Evolutionary conservation across 2,329 filamentous ascomycete species (phyloP).

Genomic region (Talaromyces albobiverticillius): DNA sequence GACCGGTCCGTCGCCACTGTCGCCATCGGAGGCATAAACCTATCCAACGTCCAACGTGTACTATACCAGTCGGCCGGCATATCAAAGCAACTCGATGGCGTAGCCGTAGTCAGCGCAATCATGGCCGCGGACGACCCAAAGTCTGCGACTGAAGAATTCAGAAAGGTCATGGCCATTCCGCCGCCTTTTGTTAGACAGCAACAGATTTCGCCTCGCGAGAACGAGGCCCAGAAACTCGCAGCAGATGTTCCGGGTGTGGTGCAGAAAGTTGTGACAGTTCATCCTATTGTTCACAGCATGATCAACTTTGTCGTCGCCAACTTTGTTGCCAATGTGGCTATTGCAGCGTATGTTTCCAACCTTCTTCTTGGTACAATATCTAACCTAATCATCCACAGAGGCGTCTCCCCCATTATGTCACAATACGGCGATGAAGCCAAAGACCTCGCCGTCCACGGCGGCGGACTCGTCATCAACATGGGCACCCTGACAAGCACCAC

Average conservation of each 20-base stretch:
- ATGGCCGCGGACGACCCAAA: slow-evolving; percentile 69
- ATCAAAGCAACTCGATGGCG: slow-evolving; percentile 67
- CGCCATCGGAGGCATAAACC: slow-evolving; percentile 86
- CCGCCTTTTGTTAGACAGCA: slow-evolving; percentile 30
- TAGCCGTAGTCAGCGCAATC: slow-evolving; percentile 88
- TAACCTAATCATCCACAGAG: slow-evolving; percentile 41
- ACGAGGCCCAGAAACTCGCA: slow-evolving; percentile 28
- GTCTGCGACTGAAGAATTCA: slow-evolving; percentile 59
- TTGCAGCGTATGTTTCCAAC: slow-evolving; percentile 56
- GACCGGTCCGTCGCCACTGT: slow-evolving; percentile 53
- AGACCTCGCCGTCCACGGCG: slow-evolving; percentile 74
- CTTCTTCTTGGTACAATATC: not conserved
- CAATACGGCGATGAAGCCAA: slow-evolving; percentile 77
- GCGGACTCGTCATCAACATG: slow-evolving; percentile 89
- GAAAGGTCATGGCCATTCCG: slow-evolving; percentile 49
- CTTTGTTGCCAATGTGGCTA: slow-evolving; percentile 85
- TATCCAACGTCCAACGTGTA: slow-evolving; percentile 69
- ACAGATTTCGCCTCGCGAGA: slow-evolving; percentile 24
- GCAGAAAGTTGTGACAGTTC: slow-evolving; percentile 57
- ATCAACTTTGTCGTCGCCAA: slow-evolving; percentile 96
- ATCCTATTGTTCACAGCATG: slow-evolving; percentile 90
- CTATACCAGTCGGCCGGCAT: slow-evolving; percentile 64
- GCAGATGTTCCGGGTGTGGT: slow-evolving; percentile 51
- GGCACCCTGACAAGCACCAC: slow-evolving; percentile 80
- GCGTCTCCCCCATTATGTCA: slow-evolving; percentile 91